Evolutionary conservation across 345 rosid genomes (phyloP).

Genomic region (Populus simonii): DNA sequence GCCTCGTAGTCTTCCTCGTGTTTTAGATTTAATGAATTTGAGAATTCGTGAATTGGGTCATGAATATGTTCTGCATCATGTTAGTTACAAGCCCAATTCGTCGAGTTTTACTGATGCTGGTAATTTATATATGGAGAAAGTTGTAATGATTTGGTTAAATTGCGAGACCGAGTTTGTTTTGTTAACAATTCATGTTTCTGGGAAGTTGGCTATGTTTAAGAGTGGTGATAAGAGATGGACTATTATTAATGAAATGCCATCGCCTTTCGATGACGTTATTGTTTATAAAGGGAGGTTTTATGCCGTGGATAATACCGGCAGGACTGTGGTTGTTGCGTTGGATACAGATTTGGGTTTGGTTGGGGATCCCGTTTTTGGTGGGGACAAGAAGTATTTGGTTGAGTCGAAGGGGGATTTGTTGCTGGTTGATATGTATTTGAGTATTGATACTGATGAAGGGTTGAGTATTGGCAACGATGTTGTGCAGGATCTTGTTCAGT

Average conservation of each 20-base stretch:
- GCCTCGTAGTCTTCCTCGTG: constrained; percentile 44
- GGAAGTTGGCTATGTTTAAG: constrained; percentile 71
- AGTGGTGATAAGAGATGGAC: constrained; percentile 61
- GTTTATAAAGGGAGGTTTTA: constrained; percentile 52
- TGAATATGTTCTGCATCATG: constrained; percentile 64
- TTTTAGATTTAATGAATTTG: constrained; percentile 42
- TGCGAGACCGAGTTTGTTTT: constrained; percentile 41
- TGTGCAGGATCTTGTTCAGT: constrained; percentile 33
- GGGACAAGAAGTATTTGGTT: constrained; percentile 84
- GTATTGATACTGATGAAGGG: constrained; percentile 49
- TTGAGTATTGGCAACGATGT: constrained; percentile 28
- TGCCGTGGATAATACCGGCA: constrained; percentile 75
- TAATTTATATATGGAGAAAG: constrained; percentile 70
- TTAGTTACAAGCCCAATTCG: constrained; percentile 26
- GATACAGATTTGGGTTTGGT: constrained; percentile 27
- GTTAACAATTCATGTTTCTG: constrained; percentile 88
- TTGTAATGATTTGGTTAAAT: constrained; percentile 45
- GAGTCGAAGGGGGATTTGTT: constrained; percentile 68
- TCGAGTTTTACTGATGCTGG: constrained; percentile 23
- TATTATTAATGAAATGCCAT: constrained; percentile 66
- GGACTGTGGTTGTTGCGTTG: constrained; percentile 54
- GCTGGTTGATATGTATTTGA: constrained; percentile 79
- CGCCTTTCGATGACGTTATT: constrained; percentile 83
- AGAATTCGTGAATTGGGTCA: constrained; percentile 53
- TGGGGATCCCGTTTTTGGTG: constrained; percentile 64